Base-by-base conservation (phyloP, 2,329 filamentous ascomycete species). In the Phyllosticta citribraziliensis region DNA sequence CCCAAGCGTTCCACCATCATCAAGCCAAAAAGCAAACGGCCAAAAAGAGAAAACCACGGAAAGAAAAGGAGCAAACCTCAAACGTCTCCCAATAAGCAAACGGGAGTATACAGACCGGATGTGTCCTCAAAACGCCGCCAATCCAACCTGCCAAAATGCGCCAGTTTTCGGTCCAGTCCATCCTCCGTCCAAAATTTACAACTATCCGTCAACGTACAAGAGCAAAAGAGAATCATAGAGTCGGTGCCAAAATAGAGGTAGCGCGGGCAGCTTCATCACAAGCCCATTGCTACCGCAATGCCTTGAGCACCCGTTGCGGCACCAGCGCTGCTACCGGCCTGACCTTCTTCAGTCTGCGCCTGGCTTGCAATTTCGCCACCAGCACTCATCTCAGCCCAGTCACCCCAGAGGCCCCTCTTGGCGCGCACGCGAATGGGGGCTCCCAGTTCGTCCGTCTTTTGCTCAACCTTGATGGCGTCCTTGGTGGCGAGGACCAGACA, bases 401-500 rank as follows among this genome's bases (percentile, higher is more conserved):
- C 86, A 58, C 93, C 94, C 93, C 94, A 99, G 2, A 99, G 85
- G n/a, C 90, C 93, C 67, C 90, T 84, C 83, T 99, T 99, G 63
- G 88, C 91, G 66, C 91, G 82, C 62, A 99, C 88, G 62, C 87
- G 82, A 69, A 99, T 90, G 14, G 88, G 83, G 2, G 86, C 88
- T 56, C 92, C 92, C 25, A 97, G 82, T 47, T 81, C 70, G 14
- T 82, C 83, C 64, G 86, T 79, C 56, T 83, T 83, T 75, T 99
- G 94, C 72, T 97, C 93, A 25, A 97, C 91, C 76, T 96, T 96
- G 76, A 99, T 89, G 27, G 94, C 94, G 72, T 99, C 94, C 78
- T 99, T 99, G 52, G 94, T 99, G 5, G 93, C 94, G 55, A 99
- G 82, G 2, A 99, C 94, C 24, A 99, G 81, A 60, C 94, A 88